These are phyloP conservation scores for Lindgomyces ingoldianus DNA, from an alignment of 495 filamentous ascomycete genomes.

Conservation along the genomic window DNA sequence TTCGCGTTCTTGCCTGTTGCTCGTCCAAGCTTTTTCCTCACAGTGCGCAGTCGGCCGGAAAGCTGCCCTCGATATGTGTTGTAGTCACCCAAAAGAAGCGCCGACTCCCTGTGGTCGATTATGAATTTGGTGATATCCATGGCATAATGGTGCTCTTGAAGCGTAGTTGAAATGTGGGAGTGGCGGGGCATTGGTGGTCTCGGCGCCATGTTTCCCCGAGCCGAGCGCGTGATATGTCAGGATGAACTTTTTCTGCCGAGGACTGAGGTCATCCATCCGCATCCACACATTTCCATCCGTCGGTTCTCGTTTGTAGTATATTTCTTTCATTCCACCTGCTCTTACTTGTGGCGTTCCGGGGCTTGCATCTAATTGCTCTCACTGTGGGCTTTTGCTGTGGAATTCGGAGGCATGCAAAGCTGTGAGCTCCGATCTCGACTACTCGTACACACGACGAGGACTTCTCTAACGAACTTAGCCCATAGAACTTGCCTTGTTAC, in stretches of 20 bases:
- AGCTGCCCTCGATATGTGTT: constrained; percentile 79
- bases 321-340: constrained; percentile 1
- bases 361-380: neutral
- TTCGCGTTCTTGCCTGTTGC: constrained; percentile 81
- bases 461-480: neutral
- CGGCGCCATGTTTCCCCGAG: neutral
- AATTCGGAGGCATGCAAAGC: constrained; percentile 26
- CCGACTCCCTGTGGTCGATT: constrained; percentile 72
- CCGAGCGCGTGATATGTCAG: neutral
- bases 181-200: neutral
- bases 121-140: constrained; percentile 95
- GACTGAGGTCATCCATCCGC: neutral
- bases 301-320: neutral
- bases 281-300: neutral
- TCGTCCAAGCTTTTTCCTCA: constrained; percentile 80
- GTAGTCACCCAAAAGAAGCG: constrained; percentile 84
- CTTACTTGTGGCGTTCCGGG: neutral
- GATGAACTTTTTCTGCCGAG: neutral
- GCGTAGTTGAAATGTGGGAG: neutral
- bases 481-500: neutral
- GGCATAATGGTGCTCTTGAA: neutral
- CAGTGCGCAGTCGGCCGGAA: constrained; percentile 76
- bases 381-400: neutral
- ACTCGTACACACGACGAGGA: neutral
- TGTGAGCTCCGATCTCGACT: constrained; percentile 12